Conservation (phyloP, 805 yeast genomes). For the Candida dendrica region DNA sequence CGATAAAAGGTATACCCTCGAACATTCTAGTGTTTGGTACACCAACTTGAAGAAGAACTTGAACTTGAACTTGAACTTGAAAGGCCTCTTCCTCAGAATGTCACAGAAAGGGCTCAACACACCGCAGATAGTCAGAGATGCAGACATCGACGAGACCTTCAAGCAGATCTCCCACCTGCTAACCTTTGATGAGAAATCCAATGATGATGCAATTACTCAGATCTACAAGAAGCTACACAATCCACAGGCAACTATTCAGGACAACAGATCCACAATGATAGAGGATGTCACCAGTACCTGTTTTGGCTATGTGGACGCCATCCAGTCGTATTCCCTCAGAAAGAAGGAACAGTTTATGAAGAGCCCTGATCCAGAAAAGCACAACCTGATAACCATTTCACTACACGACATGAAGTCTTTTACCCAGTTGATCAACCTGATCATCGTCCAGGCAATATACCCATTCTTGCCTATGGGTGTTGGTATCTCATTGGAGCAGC, state of each 20-base stretch:
- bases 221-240: constrained; percentile 1
- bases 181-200: constrained; percentile 9
- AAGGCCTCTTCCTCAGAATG: background rate
- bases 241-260: background rate
- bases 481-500: constrained; percentile 57
- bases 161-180: constrained; percentile 14
- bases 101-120: constrained; percentile 15
- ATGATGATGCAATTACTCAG: constrained; percentile 9
- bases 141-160: constrained; percentile 28
- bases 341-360: constrained; percentile 1
- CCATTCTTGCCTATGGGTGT: constrained; percentile 49
- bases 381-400: constrained; percentile 49
- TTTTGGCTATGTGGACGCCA: constrained; percentile 6
- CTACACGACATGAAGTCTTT: constrained; percentile 79
- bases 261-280: background rate
- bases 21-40: background rate
- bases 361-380: constrained; percentile 10
- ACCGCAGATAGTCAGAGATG: constrained; percentile 24
- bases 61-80: too few relatives aligned
- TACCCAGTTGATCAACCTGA: constrained; percentile 52
- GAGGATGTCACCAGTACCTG: constrained; percentile 1
- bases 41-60: too few relatives aligned
- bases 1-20: background rate
- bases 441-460: constrained; percentile 67
- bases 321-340: constrained; percentile 11